A percentile compares a stretch with the other conserved stretches of the same genome.
Conservation (phyloP, 2,329 filamentous ascomycete genomes). For the Monilinia laxa region DNA sequence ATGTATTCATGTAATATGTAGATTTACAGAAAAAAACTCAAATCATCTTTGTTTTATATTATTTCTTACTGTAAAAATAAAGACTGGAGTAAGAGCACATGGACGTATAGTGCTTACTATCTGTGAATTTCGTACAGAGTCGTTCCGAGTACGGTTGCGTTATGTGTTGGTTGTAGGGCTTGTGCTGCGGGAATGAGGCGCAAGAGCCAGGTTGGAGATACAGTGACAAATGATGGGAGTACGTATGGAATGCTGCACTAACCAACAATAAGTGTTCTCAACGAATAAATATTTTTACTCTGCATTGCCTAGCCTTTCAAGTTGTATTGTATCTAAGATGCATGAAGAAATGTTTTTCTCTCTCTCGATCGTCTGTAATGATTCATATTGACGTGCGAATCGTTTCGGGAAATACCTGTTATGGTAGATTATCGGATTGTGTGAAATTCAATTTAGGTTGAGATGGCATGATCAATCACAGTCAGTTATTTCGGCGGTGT, state of each 20-base stretch:
- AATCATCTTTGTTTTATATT: not conserved
- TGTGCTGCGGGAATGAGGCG: constrained; percentile 21
- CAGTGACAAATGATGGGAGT: not conserved
- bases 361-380: not conserved
- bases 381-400: not conserved
- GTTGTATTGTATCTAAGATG: not conserved
- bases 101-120: constrained; percentile 17
- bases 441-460: not conserved
- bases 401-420: not conserved
- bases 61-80: not conserved
- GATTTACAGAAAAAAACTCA: not conserved
- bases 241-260: not conserved
- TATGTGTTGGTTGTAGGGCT: constrained; percentile 10
- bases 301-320: not conserved
- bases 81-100: constrained; percentile 13
- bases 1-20: not conserved
- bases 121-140: not conserved
- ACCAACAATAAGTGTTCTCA: not conserved
- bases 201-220: not conserved
- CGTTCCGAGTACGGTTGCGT: not conserved
- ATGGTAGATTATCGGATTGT: constrained; percentile 6
- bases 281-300: not conserved
- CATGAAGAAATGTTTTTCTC: not conserved
- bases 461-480: not conserved
- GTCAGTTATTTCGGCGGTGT: constrained; percentile 10